A percentile compares a stretch with the other conserved stretches of the same genome.
Evolutionary conservation across 176 grass and related monocot species (phyloP).

Genomic region (Cocos nucifera): DNA sequence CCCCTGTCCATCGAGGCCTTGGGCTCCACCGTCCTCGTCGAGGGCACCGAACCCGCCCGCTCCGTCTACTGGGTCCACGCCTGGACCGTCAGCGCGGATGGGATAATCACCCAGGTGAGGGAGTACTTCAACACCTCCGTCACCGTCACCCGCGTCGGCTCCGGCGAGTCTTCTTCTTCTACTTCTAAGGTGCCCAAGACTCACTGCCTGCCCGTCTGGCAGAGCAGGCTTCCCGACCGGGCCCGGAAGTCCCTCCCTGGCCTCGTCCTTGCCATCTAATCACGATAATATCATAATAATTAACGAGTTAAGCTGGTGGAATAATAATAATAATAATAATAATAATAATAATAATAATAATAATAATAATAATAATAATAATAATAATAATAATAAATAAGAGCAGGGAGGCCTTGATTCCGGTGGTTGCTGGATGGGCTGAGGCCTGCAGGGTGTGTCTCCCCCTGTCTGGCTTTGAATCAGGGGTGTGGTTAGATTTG

Average conservation of each 20-base stretch:
- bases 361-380: too few relatives aligned
- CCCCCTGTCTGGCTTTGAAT: too few relatives aligned
- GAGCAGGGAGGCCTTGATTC: too few relatives aligned
- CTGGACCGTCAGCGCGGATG: background rate
- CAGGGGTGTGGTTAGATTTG: too few relatives aligned
- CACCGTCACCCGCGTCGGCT: background rate
- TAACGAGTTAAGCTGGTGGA: too few relatives aligned
- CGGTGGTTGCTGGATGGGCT: too few relatives aligned
- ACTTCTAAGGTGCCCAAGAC: background rate
- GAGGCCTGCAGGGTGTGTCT: too few relatives aligned
- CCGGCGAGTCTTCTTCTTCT: background rate
- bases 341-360: too few relatives aligned
- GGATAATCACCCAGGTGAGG: conserved; percentile 3
- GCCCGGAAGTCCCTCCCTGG: conserved; percentile 38
- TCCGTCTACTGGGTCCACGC: background rate
- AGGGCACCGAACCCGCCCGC: background rate
- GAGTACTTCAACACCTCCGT: conserved; percentile 9
- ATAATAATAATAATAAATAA: too few relatives aligned
- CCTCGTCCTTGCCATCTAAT: conserved; percentile 62
- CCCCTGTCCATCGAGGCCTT: background rate
- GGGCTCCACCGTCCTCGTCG: conserved; percentile 1
- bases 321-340: too few relatives aligned
- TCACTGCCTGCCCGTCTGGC: conserved; percentile 25
- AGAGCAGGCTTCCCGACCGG: conserved; percentile 42
- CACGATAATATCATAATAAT: too few relatives aligned